Evolutionary conservation across 1,139 yeast species (phyloP).

Genomic region (Pneumocystis oryctolagi): DNA sequence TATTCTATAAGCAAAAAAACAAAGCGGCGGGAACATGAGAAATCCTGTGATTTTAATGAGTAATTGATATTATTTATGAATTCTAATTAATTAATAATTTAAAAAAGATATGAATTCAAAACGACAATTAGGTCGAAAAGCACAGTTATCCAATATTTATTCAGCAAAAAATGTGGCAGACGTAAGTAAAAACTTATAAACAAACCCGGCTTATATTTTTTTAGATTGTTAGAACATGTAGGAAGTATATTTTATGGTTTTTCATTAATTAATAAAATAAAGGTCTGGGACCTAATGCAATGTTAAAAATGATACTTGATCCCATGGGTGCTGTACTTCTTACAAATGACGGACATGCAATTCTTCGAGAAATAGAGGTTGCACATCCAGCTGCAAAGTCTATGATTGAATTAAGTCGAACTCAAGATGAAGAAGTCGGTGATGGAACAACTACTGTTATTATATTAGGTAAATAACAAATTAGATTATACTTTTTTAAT

Average conservation of each 20-base stretch:
- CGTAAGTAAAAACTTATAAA: conserved; percentile 15
- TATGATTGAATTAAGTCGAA: conserved; percentile 91
- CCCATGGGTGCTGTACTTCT: conserved; percentile 93
- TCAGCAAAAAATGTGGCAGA: conserved; percentile 70
- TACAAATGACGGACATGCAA: conserved; percentile 96
- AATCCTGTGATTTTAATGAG: conserved; percentile 3
- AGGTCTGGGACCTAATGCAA: conserved; percentile 79
- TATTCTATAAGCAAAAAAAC: neutral
- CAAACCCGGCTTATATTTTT: neutral
- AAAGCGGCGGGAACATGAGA: neutral
- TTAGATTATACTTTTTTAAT: conserved; percentile 14
- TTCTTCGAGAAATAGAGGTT: conserved; percentile 74
- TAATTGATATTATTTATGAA: conserved; percentile 11
- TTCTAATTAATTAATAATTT: neutral
- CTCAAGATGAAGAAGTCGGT: conserved; percentile 98
- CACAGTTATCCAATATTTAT: conserved; percentile 89
- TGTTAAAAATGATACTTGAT: conserved; percentile 93
- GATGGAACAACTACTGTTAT: conserved; percentile 97
- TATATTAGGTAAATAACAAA: conserved; percentile 20
- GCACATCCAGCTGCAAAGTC: conserved; percentile 98
- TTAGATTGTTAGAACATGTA: conserved; percentile 73
- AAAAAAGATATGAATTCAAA: conserved; percentile 26
- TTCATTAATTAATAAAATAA: neutral
- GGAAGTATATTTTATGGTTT: conserved; percentile 20
- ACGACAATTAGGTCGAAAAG: conserved; percentile 93